Conservation (phyloP, 441 rosid genomes). For the Corymbia citriodora region DNA sequence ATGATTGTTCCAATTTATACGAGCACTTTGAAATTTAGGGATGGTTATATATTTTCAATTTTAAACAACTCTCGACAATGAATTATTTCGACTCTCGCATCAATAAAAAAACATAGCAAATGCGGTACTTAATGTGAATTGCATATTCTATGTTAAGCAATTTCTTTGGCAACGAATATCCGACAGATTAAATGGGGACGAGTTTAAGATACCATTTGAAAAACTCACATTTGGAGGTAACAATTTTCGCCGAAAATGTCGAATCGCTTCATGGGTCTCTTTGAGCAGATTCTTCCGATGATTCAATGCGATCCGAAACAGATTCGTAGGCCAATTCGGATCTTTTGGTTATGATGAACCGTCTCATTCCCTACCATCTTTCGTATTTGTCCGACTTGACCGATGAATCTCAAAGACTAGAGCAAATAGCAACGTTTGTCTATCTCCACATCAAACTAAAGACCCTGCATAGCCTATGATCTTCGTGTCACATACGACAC, state of each 20-base stretch:
- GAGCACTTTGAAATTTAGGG: not conserved
- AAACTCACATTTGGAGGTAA: rapidly evolving
- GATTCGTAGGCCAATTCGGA: not conserved
- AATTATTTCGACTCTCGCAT: too few relatives aligned
- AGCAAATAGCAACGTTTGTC: not conserved
- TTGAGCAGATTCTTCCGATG: not conserved
- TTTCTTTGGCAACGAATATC: not conserved
- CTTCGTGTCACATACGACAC: not conserved
- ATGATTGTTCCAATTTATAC: not conserved
- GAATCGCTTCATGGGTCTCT: not conserved
- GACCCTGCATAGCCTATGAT: not conserved
- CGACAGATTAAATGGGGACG: not conserved
- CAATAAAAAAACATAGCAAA: too few relatives aligned
- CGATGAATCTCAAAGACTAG: not conserved
- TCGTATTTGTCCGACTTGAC: not conserved
- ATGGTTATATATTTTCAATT: not conserved
- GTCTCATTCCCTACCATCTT: rapidly evolving
- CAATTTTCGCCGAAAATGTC: not conserved
- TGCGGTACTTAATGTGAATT: too few relatives aligned
- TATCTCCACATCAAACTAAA: not conserved
- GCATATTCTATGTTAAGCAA: too few relatives aligned
- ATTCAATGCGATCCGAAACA: not conserved
- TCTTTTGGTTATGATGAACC: rapidly evolving
- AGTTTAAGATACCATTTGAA: not conserved
- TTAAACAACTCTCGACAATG: too few relatives aligned